Base-by-base conservation (phyloP, 805 yeast species). In the Kodamaea jinghongensis region DNA sequence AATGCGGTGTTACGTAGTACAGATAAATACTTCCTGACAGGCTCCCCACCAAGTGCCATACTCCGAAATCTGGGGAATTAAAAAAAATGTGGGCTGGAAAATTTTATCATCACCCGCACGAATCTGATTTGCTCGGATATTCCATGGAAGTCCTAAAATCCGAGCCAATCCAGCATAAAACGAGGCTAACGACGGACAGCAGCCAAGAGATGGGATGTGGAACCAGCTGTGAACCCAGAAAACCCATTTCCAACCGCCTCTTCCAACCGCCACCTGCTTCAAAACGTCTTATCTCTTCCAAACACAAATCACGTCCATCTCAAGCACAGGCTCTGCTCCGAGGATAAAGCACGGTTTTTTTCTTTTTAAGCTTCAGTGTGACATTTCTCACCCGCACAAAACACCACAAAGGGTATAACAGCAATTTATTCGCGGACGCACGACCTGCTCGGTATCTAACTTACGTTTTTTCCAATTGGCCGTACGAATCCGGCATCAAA, bases 1-100 rank as follows among this genome's bases (percentile, higher is more conserved):
- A n/a, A n/a, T n/a, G n/a, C n/a, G n/a, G n/a, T n/a, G n/a, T n/a
- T n/a, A n/a, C n/a, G n/a, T n/a, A n/a, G n/a, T n/a, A n/a, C n/a
- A n/a, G n/a, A n/a, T n/a, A n/a, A n/a, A n/a, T 20, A 20, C 23
- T 20, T 20, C 7, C 23, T 20, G 23, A 8, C 23, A 5, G 7
- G 7, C 23, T 4, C 17, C 9, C 31, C 31, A 12, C 31, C 16
- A 28, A 15, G 20, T 13, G 26, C 17, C 35, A 17, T 43, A 46
- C 46, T 46, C 49, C 49, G 49, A 46, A 46, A 46, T 43, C 49
- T 46, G 49, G 49, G 49, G 49, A 46, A 46, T 36, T 8, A 7
- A 7, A 8, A n/a, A 7, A 31, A 30, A 11, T 30, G 23, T 20
- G 23, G 23, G 23, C 23, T 20, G 23, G 23, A 20, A 20, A 20